phyloP scores from a whole-genome alignment of 2,329 filamentous ascomycete species.

The Phialemoniopsis sp. region DNA sequence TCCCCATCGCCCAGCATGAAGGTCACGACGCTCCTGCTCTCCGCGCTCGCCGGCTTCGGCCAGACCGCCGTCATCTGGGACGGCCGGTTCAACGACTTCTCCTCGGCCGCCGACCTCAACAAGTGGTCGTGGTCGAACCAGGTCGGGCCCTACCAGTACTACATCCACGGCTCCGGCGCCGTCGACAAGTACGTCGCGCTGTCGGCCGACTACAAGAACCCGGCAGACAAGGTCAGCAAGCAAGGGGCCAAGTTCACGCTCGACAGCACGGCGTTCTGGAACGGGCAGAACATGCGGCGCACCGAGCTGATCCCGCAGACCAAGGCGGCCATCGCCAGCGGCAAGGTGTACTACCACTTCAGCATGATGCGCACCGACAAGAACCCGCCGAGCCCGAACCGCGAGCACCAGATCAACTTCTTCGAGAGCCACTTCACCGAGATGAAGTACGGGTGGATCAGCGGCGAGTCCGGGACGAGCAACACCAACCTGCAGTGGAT shows the following conservation, averaged over 20 bases:
- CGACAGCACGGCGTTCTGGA: constrained; percentile 61
- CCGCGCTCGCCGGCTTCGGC: constrained; percentile 10
- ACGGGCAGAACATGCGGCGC: constrained; percentile 67
- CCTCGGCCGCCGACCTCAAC: constrained; percentile 47
- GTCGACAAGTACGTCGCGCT: constrained; percentile 60
- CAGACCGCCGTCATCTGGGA: constrained; percentile 46
- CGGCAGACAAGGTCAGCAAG: constrained; percentile 53
- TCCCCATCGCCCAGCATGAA: constrained; percentile 1
- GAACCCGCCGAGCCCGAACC: constrained; percentile 56
- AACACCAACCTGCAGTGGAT: constrained; percentile 60
- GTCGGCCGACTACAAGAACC: constrained; percentile 58
- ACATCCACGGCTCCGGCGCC: constrained; percentile 61
- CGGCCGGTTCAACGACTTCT: constrained; percentile 60
- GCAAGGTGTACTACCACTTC: constrained; percentile 70
- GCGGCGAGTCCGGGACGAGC: constrained; percentile 36
- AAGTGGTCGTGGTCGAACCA: constrained; percentile 66
- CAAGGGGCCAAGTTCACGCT: constrained; percentile 69
- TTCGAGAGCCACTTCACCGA: constrained; percentile 73
- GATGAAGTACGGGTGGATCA: constrained; percentile 64
- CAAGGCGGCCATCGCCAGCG: constrained; percentile 57
- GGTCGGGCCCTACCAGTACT: constrained; percentile 70
- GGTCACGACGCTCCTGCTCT: neutral
- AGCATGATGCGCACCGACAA: constrained; percentile 54
- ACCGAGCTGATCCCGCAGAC: constrained; percentile 73
- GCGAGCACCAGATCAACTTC: constrained; percentile 62